A percentile compares a stretch with the other conserved stretches of the same genome.
Evolutionary conservation across 129 eudicot species (phyloP).

Genomic region (Arctium lappa): DNA sequence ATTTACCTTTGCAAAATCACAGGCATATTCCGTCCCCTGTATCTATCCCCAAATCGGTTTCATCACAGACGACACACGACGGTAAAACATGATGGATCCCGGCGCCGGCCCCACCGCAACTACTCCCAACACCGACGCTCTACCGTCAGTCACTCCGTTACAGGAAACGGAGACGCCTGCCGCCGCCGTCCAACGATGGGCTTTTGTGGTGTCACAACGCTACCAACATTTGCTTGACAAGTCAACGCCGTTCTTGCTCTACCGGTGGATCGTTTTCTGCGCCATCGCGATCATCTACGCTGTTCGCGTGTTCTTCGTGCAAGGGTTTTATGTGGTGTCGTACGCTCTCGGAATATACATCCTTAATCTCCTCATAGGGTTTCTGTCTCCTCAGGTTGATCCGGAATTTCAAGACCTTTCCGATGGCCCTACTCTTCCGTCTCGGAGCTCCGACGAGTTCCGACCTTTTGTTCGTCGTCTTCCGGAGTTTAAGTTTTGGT

Average conservation of each 20-base stretch:
- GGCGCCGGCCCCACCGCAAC: constrained; percentile 29
- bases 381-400: constrained; percentile 86
- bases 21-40: constrained; percentile 14
- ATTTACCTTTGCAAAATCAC: constrained; percentile 11
- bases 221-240: constrained; percentile 78
- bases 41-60: constrained; percentile 29
- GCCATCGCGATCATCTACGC: constrained; percentile 48
- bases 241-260: constrained; percentile 66
- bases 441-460: constrained; percentile 70
- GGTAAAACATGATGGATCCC: constrained; percentile 40
- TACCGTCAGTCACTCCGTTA: constrained; percentile 15
- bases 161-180: constrained; percentile 38
- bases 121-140: constrained; percentile 19
- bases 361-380: constrained; percentile 72
- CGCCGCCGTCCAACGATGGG: constrained; percentile 49
- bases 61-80: constrained; percentile 1
- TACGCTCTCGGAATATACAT: constrained; percentile 82
- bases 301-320: constrained; percentile 55
- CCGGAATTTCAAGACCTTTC: constrained; percentile 54
- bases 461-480: constrained; percentile 91
- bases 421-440: constrained; percentile 66
- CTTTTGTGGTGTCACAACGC: constrained; percentile 44
- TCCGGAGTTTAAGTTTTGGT: constrained; percentile 79
- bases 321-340: constrained; percentile 86
- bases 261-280: constrained; percentile 74